A percentile compares a stretch with the other conserved stretches of the same genome.
Evolutionary conservation across 1,139 yeast genomes (phyloP).

Genomic region (Ashbya aceris): DNA sequence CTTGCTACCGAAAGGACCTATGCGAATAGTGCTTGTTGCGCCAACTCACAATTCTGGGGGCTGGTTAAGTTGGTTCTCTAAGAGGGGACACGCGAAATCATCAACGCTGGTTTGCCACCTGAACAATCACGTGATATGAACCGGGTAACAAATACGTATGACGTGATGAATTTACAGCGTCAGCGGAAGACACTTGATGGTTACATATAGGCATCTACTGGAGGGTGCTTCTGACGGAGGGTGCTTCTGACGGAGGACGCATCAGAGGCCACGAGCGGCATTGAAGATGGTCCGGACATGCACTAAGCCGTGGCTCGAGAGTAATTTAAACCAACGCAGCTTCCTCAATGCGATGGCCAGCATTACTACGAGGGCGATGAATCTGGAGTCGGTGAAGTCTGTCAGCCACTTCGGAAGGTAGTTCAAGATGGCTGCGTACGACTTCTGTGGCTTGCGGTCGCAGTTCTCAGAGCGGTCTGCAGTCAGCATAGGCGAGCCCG

Average conservation of each 20-base stretch:
- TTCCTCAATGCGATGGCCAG: background rate
- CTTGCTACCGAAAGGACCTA: no score
- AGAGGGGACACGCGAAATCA: slow-evolving; percentile 2
- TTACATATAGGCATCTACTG: no score
- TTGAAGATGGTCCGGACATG: background rate
- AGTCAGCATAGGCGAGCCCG: background rate
- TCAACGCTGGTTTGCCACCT: background rate
- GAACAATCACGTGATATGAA: background rate
- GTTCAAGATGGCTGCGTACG: background rate
- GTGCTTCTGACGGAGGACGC: no score
- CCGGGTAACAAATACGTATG: background rate
- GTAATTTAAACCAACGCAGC: slow-evolving; percentile 1
- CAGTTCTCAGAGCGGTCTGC: background rate
- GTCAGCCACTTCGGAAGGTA: slow-evolving; percentile 2
- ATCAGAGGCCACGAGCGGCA: no score
- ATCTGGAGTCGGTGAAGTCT: slow-evolving; percentile 2
- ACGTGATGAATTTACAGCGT: no score
- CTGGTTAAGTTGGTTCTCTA: slow-evolving; percentile 2
- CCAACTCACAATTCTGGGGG: slow-evolving; percentile 1
- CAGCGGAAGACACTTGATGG: no score
- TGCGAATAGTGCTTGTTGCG: no score
- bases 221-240: no score
- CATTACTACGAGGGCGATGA: background rate
- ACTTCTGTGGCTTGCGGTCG: background rate
- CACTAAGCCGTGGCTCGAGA: background rate